Conservation (phyloP, 352 stramenopile species). For the Pythium angustatum region DNA sequence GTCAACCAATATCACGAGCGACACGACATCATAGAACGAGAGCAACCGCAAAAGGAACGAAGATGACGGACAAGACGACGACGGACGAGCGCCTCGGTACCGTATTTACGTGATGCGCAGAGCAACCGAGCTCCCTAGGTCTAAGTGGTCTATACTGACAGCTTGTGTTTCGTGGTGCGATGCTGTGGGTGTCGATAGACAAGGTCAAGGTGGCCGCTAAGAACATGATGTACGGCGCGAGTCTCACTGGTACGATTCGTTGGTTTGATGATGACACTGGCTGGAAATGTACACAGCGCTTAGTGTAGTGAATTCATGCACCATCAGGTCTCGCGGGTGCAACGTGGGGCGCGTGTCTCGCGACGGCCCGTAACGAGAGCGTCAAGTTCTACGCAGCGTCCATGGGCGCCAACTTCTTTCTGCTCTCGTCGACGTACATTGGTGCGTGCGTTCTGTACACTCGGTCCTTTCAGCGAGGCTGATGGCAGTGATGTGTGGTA, state of each 20-base stretch:
- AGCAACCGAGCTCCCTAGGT: too few species aligned
- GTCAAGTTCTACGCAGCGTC: conserved; percentile 81
- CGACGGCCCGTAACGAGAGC: conserved; percentile 71
- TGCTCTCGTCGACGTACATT: conserved; percentile 85
- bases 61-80: conserved; percentile 20
- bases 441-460: conserved; percentile 39
- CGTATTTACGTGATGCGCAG: neutral
- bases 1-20: too few species aligned
- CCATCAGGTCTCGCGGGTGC: conserved; percentile 56
- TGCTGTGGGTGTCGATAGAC: conserved; percentile 29
- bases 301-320: too few species aligned
- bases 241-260: conserved; percentile 38
- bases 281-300: too few species aligned
- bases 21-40: too few species aligned
- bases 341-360: conserved; percentile 56
- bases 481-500: too few species aligned
- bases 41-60: neutral
- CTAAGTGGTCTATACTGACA: neutral
- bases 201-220: conserved; percentile 70
- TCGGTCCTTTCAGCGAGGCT: too few species aligned
- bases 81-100: conserved; percentile 18
- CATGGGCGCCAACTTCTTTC: conserved; percentile 86
- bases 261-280: too few species aligned
- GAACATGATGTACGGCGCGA: conserved; percentile 68
- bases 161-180: conserved; percentile 1